Percentiles rank a stretch among this genome's conserved stretches.
Evolutionary conservation across 1,284 basidiomycete species (phyloP).

Genomic region (Exsudoporus floridanus): DNA sequence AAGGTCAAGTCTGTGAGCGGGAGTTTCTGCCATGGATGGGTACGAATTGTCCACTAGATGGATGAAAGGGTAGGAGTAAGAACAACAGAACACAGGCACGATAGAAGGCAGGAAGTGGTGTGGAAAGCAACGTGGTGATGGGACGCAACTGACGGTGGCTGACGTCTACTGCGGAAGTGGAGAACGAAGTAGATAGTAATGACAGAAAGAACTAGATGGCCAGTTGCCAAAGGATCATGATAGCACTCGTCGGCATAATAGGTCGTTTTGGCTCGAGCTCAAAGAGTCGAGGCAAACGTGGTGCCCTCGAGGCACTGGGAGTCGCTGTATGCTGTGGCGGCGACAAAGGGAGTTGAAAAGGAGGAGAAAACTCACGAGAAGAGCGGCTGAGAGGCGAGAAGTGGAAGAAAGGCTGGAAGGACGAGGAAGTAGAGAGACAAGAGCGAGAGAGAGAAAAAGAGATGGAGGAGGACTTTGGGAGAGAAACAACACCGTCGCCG

Average conservation of each 20-base stretch:
- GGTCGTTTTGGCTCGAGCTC: constrained; percentile 6
- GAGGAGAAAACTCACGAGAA: constrained; percentile 27
- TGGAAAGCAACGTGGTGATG: constrained; percentile 16
- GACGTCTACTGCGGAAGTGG: constrained; percentile 17
- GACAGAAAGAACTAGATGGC: background rate
- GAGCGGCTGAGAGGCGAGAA: constrained; percentile 16
- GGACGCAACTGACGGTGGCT: constrained; percentile 24
- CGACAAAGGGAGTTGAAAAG: constrained; percentile 5
- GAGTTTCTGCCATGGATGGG: constrained; percentile 62
- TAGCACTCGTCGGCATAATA: constrained; percentile 3
- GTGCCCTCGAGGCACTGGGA: constrained; percentile 29
- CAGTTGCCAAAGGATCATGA: constrained; percentile 4
- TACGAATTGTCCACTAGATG: constrained; percentile 13
- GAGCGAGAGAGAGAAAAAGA: constrained; percentile 32
- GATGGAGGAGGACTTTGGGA: constrained; percentile 32
- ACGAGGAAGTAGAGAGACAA: constrained; percentile 29
- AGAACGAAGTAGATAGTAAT: background rate
- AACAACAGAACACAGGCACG: background rate
- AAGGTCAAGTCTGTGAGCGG: constrained; percentile 83
- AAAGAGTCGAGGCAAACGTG: constrained; percentile 26
- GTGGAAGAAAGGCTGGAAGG: constrained; percentile 19
- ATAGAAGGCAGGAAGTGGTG: constrained; percentile 21
- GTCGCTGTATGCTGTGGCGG: constrained; percentile 1
- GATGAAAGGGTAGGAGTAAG: constrained; percentile 13
- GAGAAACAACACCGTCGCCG: constrained; percentile 34